Conservation (phyloP, 2,329 filamentous ascomycete species). For the Neonectria ditissima region DNA sequence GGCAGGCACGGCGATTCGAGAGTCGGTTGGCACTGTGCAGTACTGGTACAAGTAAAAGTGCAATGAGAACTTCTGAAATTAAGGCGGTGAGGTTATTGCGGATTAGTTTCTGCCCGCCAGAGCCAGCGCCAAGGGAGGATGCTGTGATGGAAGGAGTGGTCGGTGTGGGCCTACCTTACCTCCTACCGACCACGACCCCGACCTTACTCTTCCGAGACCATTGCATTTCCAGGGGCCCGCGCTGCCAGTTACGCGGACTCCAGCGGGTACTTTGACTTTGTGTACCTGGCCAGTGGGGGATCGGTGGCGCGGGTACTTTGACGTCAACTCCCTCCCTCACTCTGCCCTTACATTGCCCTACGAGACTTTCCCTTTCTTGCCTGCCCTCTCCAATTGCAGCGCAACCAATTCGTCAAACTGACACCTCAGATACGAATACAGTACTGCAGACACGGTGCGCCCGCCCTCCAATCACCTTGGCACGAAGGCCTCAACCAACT, state of each 20-base stretch:
- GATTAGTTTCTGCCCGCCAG: constrained; percentile 35
- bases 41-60: neutral
- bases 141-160: constrained; percentile 13
- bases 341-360: neutral
- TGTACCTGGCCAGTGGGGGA: neutral
- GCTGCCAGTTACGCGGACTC: neutral
- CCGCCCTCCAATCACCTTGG: neutral
- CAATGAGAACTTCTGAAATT: constrained; percentile 36
- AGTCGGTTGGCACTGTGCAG: constrained; percentile 8
- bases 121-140: constrained; percentile 30
- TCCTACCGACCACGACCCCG: neutral
- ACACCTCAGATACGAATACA: neutral
- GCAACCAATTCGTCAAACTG: neutral
- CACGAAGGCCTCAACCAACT: constrained; percentile 2
- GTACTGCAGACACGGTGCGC: neutral
- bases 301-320: constrained; percentile 6
- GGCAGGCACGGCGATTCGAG: neutral
- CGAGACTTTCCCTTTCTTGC: neutral
- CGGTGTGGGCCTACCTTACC: neutral
- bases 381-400: neutral
- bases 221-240: constrained; percentile 12
- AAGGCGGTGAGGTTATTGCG: constrained; percentile 45
- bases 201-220: constrained; percentile 1
- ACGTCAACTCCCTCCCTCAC: neutral
- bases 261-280: constrained; percentile 10